phyloP scores from a whole-genome alignment of 306 rosid species.

The Casuarina cunninghamiana region DNA sequence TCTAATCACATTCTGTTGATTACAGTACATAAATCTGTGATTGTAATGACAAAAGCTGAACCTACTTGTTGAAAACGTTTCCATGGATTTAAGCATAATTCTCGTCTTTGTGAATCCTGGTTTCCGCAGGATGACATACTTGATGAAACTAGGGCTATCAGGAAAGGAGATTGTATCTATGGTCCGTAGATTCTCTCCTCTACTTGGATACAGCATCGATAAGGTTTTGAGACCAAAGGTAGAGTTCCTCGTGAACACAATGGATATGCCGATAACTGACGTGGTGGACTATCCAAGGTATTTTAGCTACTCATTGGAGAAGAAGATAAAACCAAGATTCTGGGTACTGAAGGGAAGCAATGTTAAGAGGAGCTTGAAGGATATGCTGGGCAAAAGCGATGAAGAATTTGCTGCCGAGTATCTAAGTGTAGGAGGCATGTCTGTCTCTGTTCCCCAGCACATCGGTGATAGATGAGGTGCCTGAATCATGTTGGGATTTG shows the following conservation, averaged over 20 bases:
- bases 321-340: conserved; percentile 85
- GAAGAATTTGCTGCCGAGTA: conserved; percentile 74
- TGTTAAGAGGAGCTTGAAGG: conserved; percentile 67
- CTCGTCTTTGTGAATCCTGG: conserved; percentile 22
- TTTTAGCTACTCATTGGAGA: conserved; percentile 90
- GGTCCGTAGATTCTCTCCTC: conserved; percentile 79
- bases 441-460: conserved; percentile 21
- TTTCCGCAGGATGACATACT: conserved; percentile 58
- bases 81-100: not conserved
- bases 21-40: conserved; percentile 15
- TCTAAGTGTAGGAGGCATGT: conserved; percentile 35
- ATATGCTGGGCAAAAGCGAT: conserved; percentile 79
- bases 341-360: conserved; percentile 61
- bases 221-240: conserved; percentile 78
- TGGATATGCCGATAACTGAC: conserved; percentile 74
- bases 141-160: conserved; percentile 69
- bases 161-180: conserved; percentile 61
- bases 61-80: not conserved
- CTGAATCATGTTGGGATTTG: conserved; percentile 16
- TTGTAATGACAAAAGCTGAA: not conserved
- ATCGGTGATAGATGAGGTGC: conserved; percentile 7
- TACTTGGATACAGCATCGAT: conserved; percentile 78
- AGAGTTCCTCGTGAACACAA: conserved; percentile 69
- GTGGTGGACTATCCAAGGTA: conserved; percentile 84
- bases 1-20: conserved; percentile 3